A percentile compares a stretch with the other conserved stretches of the same genome.
Evolutionary conservation across 371 early-diverging fungal species (phyloP).

Genomic region (Blakeslea trispora): DNA sequence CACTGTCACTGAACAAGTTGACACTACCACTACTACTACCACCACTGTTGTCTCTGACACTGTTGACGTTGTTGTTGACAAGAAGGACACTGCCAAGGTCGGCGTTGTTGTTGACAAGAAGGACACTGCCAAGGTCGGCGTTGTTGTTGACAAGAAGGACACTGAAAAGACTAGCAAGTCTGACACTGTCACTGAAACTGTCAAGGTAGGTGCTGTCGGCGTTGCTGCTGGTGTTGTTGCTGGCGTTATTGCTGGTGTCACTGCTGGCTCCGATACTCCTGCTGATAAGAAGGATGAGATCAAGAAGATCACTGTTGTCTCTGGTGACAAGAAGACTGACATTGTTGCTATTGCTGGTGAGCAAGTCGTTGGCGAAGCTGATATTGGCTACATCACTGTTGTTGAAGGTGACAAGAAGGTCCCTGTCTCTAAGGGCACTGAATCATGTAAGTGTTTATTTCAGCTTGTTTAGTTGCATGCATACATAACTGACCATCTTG

Average conservation of each 20-base stretch:
- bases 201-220: slow-evolving; percentile 1
- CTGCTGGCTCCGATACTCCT: slow-evolving; percentile 2
- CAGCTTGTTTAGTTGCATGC: background rate
- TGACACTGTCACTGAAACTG: background rate
- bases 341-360: background rate
- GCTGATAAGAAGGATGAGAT: background rate
- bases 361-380: background rate
- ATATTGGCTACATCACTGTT: slow-evolving; percentile 2
- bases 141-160: slow-evolving; percentile 5
- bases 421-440: slow-evolving; percentile 43
- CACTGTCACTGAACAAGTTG: slow-evolving; percentile 11
- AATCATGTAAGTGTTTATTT: background rate
- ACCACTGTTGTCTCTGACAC: slow-evolving; percentile 6
- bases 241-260: slow-evolving; percentile 2
- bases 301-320: background rate
- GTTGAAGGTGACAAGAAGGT: slow-evolving; percentile 57
- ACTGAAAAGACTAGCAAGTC: background rate
- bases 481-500: background rate
- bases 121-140: slow-evolving; percentile 1
- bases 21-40: slow-evolving; percentile 2
- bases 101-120: slow-evolving; percentile 1
- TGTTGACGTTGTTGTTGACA: background rate
- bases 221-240: slow-evolving; percentile 3
- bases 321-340: background rate
- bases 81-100: background rate